Evolutionary conservation across 2,329 filamentous ascomycete species (phyloP).

Genomic region (Pyrenochaeta sp.): DNA sequence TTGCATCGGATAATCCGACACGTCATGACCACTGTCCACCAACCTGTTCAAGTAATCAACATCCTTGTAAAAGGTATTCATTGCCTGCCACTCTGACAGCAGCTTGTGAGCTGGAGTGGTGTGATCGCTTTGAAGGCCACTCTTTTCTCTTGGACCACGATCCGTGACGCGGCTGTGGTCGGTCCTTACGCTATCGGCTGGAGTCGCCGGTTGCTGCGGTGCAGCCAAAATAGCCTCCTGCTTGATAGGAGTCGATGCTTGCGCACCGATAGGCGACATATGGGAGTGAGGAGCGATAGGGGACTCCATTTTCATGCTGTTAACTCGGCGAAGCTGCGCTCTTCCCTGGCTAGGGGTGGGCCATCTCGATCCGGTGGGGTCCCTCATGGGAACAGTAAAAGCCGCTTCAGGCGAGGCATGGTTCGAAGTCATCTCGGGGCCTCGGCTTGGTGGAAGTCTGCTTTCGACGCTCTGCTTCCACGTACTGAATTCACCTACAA

Average conservation of each 20-base stretch:
- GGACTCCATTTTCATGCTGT: constrained; percentile 47
- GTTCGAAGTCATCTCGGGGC: constrained; percentile 28
- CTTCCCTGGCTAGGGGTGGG: constrained; percentile 42
- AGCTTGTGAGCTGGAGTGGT: constrained; percentile 89
- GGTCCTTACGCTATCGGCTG: constrained; percentile 44
- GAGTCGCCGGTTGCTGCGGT: constrained; percentile 42
- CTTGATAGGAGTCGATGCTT: constrained; percentile 43
- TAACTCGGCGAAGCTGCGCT: constrained; percentile 35
- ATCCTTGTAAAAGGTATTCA: constrained; percentile 64
- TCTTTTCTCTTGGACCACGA: constrained; percentile 31
- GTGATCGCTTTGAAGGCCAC: constrained; percentile 79
- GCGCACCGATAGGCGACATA: constrained; percentile 35
- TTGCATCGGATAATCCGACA: constrained; percentile 73
- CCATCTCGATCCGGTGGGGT: constrained; percentile 36
- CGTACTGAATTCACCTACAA: constrained; percentile 42
- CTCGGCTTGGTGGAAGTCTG: constrained; percentile 30
- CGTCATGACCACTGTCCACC: constrained; percentile 70
- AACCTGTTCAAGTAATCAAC: constrained; percentile 64
- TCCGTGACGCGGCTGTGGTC: constrained; percentile 30
- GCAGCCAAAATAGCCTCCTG: constrained; percentile 34
- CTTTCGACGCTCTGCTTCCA: constrained; percentile 46
- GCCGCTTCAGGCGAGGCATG: constrained; percentile 41
- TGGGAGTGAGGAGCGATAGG: constrained; percentile 36
- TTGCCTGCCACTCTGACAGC: constrained; percentile 68
- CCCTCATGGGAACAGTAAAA: constrained; percentile 34